phyloP scores from a whole-genome alignment of 129 eudicot genomes.

The Tagetes patula region DNA sequence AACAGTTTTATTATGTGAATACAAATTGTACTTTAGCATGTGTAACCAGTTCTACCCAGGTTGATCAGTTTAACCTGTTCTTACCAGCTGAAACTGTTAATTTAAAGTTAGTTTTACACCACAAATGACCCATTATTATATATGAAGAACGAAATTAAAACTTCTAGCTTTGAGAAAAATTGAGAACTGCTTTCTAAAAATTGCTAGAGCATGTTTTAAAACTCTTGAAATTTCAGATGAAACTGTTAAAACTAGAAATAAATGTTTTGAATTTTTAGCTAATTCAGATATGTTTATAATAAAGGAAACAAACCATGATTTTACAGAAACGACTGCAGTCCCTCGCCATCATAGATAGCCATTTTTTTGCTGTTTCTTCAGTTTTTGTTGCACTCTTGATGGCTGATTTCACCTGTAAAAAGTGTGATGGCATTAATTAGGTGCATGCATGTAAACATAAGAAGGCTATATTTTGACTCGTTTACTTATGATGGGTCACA shows the following conservation, averaged over 20 bases:
- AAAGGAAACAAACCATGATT: conserved; percentile 68
- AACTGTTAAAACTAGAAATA: conserved; percentile 4
- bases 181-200: not conserved
- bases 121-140: not conserved
- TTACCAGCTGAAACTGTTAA: not conserved
- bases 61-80: not conserved
- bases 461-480: not conserved
- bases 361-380: conserved; percentile 66
- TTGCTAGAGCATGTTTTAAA: not conserved
- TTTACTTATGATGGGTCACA: not conserved
- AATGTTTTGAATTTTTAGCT: not conserved
- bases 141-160: not conserved
- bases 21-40: not conserved
- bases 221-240: not conserved
- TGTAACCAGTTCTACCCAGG: not conserved
- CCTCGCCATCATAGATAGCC: conserved; percentile 80
- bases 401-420: conserved; percentile 63
- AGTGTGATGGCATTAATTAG: not conserved
- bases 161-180: not conserved
- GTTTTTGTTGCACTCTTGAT: conserved; percentile 66
- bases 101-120: not conserved
- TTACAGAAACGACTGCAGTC: conserved; percentile 96
- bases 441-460: not conserved
- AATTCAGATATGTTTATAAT: not conserved
- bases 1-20: not conserved